Conservation (phyloP, 768 basidiomycete species). For the Collybia nuda region DNA sequence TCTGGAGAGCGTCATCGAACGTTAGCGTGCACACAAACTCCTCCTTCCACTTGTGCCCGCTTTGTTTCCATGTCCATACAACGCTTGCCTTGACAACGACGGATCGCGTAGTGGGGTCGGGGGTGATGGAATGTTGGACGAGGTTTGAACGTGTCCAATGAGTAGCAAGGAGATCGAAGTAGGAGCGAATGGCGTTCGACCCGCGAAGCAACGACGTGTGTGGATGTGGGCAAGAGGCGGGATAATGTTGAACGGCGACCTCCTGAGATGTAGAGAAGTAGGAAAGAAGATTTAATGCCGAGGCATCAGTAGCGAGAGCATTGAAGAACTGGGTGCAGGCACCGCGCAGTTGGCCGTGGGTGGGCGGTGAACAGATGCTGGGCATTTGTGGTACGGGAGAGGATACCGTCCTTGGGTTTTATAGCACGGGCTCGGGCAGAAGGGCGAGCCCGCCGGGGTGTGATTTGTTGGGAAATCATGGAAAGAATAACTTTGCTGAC, state of each 20-base stretch:
- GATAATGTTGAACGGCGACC: slow-evolving; percentile 40
- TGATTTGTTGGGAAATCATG: too few relatives aligned
- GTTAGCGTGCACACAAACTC: slow-evolving; percentile 45
- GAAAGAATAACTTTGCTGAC: too few relatives aligned
- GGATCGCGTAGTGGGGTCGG: slow-evolving; percentile 22
- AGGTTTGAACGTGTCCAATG: slow-evolving; percentile 39
- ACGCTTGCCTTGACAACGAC: slow-evolving; percentile 37
- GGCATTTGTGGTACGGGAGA: too few relatives aligned
- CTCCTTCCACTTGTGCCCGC: slow-evolving; percentile 41
- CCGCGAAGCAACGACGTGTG: slow-evolving; percentile 35
- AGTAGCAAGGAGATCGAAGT: slow-evolving; percentile 47
- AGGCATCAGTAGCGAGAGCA: slow-evolving; percentile 32
- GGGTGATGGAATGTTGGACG: slow-evolving; percentile 19
- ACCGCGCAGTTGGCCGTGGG: slow-evolving; percentile 29
- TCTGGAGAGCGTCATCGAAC: slow-evolving; percentile 38
- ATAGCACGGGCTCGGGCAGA: too few relatives aligned
- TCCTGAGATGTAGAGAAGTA: slow-evolving; percentile 40
- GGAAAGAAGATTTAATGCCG: slow-evolving; percentile 30
- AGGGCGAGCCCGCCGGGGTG: too few relatives aligned
- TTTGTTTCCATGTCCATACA: slow-evolving; percentile 46
- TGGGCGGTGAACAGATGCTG: slow-evolving; percentile 9
- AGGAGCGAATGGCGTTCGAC: slow-evolving; percentile 46
- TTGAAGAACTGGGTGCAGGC: slow-evolving; percentile 35
- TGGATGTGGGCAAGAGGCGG: slow-evolving; percentile 30
- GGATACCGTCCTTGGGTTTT: too few relatives aligned